Percentiles rank a stretch among this genome's conserved stretches.
Evolutionary conservation across 805 yeast genomes (phyloP).

Genomic region (Saccharomycopsis javanensis): DNA sequence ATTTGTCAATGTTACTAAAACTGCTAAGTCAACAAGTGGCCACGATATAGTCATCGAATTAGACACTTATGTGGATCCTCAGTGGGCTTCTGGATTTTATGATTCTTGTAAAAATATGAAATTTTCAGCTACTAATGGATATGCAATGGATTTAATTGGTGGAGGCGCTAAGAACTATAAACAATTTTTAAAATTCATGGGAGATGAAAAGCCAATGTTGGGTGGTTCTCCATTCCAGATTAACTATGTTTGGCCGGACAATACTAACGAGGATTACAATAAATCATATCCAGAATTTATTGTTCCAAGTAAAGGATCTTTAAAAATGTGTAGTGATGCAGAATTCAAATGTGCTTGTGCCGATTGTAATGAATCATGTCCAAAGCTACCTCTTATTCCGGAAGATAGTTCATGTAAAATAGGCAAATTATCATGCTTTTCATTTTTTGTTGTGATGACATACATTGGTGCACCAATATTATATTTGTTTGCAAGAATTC

Average conservation of each 20-base stretch:
- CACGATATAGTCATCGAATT: conserved; percentile 61
- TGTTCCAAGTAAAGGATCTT: conserved; percentile 24
- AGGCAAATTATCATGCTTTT: conserved; percentile 62
- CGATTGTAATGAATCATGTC: conserved; percentile 80
- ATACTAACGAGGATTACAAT: conserved; percentile 11
- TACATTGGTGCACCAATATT: conserved; percentile 32
- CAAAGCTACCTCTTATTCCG: conserved; percentile 42
- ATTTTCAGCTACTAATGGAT: conserved; percentile 90
- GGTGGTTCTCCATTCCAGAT: conserved; percentile 97
- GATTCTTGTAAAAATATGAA: conserved; percentile 85
- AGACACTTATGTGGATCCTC: conserved; percentile 47
- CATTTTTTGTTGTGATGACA: conserved; percentile 46
- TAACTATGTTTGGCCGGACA: conserved; percentile 48
- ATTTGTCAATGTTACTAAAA: conserved; percentile 58
- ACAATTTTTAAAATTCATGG: conserved; percentile 76
- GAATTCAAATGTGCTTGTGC: conserved; percentile 77
- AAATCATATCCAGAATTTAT: conserved; percentile 25
- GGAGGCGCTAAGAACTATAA: conserved; percentile 83
- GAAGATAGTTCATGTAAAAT: conserved; percentile 36
- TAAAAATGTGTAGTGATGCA: conserved; percentile 42
- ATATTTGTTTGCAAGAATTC: conserved; percentile 18
- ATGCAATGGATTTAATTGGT: conserved; percentile 93
- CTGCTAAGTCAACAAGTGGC: conserved; percentile 41
- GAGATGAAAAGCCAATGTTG: conserved; percentile 85
- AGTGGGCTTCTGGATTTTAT: conserved; percentile 54